A percentile compares a stretch with the other conserved stretches of the same genome.
These are phyloP conservation scores for Colletotrichum orbiculare DNA, from an alignment of 2,329 filamentous ascomycete species.

Conservation along the genomic window DNA sequence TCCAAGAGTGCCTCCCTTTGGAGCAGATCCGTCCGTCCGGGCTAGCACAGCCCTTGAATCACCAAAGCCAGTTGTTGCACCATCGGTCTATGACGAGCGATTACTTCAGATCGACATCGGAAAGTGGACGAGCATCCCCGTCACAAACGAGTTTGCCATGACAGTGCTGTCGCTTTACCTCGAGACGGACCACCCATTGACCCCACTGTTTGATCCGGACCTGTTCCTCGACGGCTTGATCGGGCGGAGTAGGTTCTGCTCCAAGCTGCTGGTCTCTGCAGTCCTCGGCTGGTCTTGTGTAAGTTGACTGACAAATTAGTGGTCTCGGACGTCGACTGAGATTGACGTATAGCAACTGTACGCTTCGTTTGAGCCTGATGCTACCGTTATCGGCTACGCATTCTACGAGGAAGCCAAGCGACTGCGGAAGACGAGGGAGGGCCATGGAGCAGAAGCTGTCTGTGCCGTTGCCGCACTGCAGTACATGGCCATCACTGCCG, in stretches of 20 bases:
- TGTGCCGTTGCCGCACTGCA: slow-evolving; percentile 5
- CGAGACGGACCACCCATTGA: slow-evolving; percentile 9
- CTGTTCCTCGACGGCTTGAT: slow-evolving; percentile 7
- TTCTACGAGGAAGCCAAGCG: slow-evolving; percentile 8
- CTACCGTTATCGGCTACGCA: not conserved
- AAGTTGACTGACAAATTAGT: not conserved
- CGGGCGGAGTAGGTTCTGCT: slow-evolving; percentile 5
- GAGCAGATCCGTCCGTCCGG: too few relatives aligned
- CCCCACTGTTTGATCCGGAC: not conserved
- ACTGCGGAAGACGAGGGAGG: not conserved
- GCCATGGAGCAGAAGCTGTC: not conserved
- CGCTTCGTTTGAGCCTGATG: not conserved
- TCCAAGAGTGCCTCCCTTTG: too few relatives aligned
- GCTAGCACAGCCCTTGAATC: too few relatives aligned
- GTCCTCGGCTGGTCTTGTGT: slow-evolving; percentile 13
- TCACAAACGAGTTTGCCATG: slow-evolving; percentile 6
- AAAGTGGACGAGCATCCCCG: slow-evolving; percentile 3
- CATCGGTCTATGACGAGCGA: slow-evolving; percentile 6
- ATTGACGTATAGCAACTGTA: slow-evolving; percentile 2
- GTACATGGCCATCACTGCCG: slow-evolving; percentile 1
- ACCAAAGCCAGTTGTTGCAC: too few relatives aligned
- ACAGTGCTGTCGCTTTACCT: slow-evolving; percentile 2
- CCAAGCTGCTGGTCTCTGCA: not conserved
- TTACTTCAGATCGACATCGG: not conserved
- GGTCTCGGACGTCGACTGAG: not conserved